These are phyloP conservation scores for Venturia asperata DNA, from an alignment of 2,329 filamentous ascomycete species.

Conservation along the genomic window DNA sequence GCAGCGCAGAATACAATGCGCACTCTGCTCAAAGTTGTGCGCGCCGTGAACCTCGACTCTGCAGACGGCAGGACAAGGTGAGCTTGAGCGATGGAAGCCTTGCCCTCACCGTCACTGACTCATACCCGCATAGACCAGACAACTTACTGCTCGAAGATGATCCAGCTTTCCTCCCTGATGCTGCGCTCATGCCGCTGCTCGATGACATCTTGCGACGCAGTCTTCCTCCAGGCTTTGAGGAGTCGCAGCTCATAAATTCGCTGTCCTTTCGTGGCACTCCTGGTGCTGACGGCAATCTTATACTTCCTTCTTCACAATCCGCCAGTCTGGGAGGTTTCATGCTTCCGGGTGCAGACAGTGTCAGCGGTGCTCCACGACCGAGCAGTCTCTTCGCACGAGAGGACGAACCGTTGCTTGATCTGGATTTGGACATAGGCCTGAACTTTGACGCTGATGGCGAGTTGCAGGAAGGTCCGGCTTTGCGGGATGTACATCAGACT, in stretches of 20 bases:
- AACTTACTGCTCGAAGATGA: conserved; percentile 77
- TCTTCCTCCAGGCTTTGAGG: neutral
- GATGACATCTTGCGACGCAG: conserved; percentile 43
- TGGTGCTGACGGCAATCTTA: neutral
- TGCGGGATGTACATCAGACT: neutral
- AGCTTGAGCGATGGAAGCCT: neutral
- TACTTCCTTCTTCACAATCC: conserved; percentile 8
- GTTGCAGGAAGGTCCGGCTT: conserved; percentile 32
- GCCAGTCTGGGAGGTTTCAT: conserved; percentile 34
- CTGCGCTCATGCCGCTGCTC: conserved; percentile 54
- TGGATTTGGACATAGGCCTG: conserved; percentile 45
- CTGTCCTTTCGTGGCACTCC: neutral
- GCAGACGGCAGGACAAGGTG: conserved; percentile 44
- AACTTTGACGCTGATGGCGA: conserved; percentile 56
- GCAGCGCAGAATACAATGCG: conserved; percentile 67
- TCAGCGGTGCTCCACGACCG: conserved; percentile 32
- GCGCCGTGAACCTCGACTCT: conserved; percentile 57
- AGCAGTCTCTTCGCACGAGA: conserved; percentile 35
- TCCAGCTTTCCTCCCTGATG: conserved; percentile 66
- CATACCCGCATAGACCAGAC: conserved; percentile 50
- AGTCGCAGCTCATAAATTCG: conserved; percentile 3
- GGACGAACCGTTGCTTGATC: neutral
- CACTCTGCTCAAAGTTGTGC: conserved; percentile 54
- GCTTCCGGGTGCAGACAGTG: conserved; percentile 33
- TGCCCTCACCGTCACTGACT: conserved; percentile 11